phyloP scores from a whole-genome alignment of 169 alveolate species.

The Besnoitia besnoiti region DNA sequence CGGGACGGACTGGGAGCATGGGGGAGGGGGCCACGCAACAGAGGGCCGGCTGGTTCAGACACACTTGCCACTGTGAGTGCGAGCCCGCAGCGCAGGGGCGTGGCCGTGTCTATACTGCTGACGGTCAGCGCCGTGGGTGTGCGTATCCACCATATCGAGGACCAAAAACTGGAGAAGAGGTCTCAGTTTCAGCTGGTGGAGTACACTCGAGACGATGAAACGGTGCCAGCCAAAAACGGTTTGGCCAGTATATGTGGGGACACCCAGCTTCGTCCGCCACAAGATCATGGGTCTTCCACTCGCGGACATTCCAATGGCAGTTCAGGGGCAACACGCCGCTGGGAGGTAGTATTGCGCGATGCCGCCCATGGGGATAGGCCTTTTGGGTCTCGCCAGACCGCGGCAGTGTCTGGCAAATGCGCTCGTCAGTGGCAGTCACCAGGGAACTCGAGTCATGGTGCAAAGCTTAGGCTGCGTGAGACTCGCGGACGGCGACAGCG shows the following conservation, averaged over 20 bases:
- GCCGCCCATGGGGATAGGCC: background rate
- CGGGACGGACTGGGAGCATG: background rate
- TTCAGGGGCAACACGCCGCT: background rate
- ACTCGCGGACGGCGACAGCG: too few species aligned
- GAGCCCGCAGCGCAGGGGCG: background rate
- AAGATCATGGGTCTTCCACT: too few species aligned
- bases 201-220: background rate
- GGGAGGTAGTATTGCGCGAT: background rate
- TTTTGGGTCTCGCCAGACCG: background rate
- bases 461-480: too few species aligned
- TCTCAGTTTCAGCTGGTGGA: background rate
- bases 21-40: background rate
- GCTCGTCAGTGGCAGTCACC: too few species aligned
- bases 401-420: background rate
- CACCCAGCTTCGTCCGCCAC: background rate
- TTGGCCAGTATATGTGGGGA: background rate
- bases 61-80: background rate
- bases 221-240: background rate
- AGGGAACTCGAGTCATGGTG: too few species aligned
- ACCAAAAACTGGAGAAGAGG: background rate
- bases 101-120: background rate
- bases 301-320: too few species aligned
- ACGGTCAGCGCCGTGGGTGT: slow-evolving; percentile 1
- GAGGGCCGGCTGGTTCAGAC: background rate
- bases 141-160: background rate